These are phyloP conservation scores for Colletotrichum eremochloae DNA, from an alignment of 2,329 filamentous ascomycete genomes.

Conservation along the genomic window DNA sequence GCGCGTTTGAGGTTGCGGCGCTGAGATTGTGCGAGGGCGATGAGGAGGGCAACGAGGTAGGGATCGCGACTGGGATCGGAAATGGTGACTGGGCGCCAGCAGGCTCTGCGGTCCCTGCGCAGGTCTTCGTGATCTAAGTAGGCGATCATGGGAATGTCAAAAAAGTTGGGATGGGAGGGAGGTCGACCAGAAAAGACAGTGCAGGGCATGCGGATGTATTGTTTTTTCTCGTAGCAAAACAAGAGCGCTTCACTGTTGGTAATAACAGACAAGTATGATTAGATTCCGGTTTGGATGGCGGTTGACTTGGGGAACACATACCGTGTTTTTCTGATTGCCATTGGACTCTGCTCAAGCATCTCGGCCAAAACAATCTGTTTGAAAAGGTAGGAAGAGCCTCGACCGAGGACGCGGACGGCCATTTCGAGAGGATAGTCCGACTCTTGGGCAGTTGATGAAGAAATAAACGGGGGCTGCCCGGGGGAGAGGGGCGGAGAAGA, in stretches of 20 bases:
- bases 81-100: neutral
- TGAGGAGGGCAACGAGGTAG: neutral
- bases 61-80: neutral
- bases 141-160: neutral
- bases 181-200: neutral
- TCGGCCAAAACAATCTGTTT: neutral
- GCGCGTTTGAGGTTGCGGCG: neutral
- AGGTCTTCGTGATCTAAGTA: neutral
- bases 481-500: neutral
- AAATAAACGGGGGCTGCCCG: too few species aligned
- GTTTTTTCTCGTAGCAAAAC: neutral
- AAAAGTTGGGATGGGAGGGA: neutral
- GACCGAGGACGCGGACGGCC: neutral
- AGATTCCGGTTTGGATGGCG: neutral
- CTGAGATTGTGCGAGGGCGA: neutral
- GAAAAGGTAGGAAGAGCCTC: neutral
- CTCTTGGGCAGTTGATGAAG: too few species aligned
- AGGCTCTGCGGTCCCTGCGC: neutral
- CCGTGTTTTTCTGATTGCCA: neutral
- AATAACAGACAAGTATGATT: neutral
- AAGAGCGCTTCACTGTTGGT: neutral
- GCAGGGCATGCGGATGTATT: neutral
- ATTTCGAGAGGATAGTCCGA: neutral
- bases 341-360: neutral
- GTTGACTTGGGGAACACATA: neutral